A percentile compares a stretch with the other conserved stretches of the same genome.
Conservation (phyloP, 768 basidiomycete genomes). For the Symmetrospora coprosmae region DNA sequence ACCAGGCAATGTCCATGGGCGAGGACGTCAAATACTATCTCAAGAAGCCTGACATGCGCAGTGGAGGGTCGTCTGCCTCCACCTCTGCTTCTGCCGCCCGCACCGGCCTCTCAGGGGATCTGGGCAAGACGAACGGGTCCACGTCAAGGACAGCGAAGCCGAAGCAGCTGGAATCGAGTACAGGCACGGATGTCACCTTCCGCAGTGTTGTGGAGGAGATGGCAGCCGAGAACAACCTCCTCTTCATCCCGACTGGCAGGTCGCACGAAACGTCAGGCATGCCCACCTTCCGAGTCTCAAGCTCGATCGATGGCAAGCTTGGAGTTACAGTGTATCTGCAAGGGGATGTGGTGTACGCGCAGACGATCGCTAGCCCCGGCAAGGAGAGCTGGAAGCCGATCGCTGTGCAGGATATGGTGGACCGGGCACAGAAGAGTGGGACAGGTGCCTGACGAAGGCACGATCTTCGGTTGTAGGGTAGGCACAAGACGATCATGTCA, state of each 20-base stretch:
- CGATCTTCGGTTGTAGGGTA: too few relatives aligned
- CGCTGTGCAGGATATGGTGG: constrained; percentile 74
- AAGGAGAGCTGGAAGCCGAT: constrained; percentile 53
- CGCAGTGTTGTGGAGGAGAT: constrained; percentile 80
- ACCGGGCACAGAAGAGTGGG: constrained; percentile 19
- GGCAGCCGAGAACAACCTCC: constrained; percentile 65
- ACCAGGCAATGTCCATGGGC: constrained; percentile 77
- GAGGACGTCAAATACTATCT: constrained; percentile 47
- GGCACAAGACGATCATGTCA: too few relatives aligned
- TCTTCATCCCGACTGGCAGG: constrained; percentile 76
- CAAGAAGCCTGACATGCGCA: not conserved
- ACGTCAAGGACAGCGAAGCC: constrained; percentile 18
- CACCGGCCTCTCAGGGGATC: not conserved
- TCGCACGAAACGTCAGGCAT: constrained; percentile 73
- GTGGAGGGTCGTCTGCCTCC: not conserved
- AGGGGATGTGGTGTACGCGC: constrained; percentile 88
- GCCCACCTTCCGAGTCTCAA: constrained; percentile 73
- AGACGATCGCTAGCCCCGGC: constrained; percentile 33
- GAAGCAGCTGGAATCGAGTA: constrained; percentile 31
- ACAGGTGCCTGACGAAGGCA: too few relatives aligned
- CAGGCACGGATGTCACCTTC: constrained; percentile 63
- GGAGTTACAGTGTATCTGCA: constrained; percentile 73
- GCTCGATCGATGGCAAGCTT: constrained; percentile 55
- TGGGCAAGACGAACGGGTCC: not conserved
- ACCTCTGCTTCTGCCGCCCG: not conserved